Evolutionary conservation across 2,329 filamentous ascomycete genomes (phyloP).

Genomic region (Aspergillus amoenus): DNA sequence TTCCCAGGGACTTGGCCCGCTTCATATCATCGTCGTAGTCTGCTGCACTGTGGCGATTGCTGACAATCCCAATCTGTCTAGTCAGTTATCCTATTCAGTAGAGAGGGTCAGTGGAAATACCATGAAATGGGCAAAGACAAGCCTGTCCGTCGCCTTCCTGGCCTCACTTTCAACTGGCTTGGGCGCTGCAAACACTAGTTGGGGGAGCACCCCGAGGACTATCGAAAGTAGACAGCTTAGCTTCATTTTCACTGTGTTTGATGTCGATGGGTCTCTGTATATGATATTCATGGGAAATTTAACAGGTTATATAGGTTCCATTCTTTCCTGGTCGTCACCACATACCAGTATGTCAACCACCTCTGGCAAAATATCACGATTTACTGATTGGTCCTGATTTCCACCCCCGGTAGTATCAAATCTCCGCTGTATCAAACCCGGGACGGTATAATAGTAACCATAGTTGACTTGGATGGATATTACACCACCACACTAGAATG

Average conservation of each 20-base stretch:
- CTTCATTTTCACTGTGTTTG: not conserved
- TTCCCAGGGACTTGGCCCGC: constrained; percentile 43
- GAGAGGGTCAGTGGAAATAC: not conserved
- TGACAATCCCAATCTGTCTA: constrained; percentile 47
- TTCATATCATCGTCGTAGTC: constrained; percentile 52
- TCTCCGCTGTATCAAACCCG: not conserved
- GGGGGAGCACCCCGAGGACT: not conserved
- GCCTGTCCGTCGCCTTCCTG: not conserved
- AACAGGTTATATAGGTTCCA: not conserved
- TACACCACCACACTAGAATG: not conserved
- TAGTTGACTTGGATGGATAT: rapidly evolving
- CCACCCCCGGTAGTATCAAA: not conserved
- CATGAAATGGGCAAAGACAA: constrained; percentile 12
- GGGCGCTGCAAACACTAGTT: not conserved
- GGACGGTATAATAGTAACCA: not conserved
- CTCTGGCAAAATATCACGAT: not conserved
- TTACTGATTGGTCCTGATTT: not conserved
- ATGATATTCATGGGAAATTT: not conserved
- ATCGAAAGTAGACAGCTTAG: not conserved
- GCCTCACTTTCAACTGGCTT: not conserved
- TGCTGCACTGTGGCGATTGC: constrained; percentile 41
- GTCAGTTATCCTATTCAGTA: not conserved
- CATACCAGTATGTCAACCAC: not conserved
- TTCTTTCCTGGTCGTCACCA: not conserved
- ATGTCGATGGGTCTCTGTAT: not conserved